Evolutionary conservation across 1,284 basidiomycete genomes (phyloP), one percentile per base, ranked within the genome.

Genomic region (Tilletia walkeri): DNA sequence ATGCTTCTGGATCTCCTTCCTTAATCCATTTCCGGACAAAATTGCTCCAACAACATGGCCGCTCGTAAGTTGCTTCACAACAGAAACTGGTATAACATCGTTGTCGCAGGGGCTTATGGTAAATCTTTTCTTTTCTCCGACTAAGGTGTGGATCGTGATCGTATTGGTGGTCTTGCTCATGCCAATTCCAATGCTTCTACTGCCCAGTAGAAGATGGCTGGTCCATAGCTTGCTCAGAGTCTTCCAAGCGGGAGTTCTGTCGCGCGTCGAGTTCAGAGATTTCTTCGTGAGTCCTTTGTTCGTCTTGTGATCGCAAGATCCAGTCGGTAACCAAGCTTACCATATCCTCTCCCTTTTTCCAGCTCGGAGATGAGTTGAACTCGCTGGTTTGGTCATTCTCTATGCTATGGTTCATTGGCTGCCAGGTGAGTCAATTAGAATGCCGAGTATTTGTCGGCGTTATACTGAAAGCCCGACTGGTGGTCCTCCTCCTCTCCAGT

Each of bases 1-100:
- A 78, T 89, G 90, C 54, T 93, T 95, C 82, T 94, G 90, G 89
- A 86, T 96, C 59, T 91, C 92, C 2, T 93, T 95, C 82, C 84
- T 88, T 63, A 87, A 78, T 59, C 79, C 80, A 6, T 78, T 78
- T 67, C 80, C 79, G 3, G 65, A 66, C 4, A 49, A 75, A 1
- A 82, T 85, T 50, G 69, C 77, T 2, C 80, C 83, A 0, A 77
- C 76, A 30, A 84, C 85, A 0, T 98, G 94, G 92, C 94, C 94
- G 0, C 85, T 94, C 4, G 87, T 68, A 20, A 56, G 67, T 59
- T 14, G 6, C 41, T 45, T 45, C 14, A 45, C 18, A 3, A n/a
- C 48, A 24, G n/a, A 56, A 4, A 12, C 20, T 56, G 20, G 3
- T 34, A 24, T 14, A 34, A 56, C 3, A 3, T 18, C 1, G 6